phyloP scores from a whole-genome alignment of 2,329 filamentous ascomycete genomes.

The Ceratocystis harringtonii region DNA sequence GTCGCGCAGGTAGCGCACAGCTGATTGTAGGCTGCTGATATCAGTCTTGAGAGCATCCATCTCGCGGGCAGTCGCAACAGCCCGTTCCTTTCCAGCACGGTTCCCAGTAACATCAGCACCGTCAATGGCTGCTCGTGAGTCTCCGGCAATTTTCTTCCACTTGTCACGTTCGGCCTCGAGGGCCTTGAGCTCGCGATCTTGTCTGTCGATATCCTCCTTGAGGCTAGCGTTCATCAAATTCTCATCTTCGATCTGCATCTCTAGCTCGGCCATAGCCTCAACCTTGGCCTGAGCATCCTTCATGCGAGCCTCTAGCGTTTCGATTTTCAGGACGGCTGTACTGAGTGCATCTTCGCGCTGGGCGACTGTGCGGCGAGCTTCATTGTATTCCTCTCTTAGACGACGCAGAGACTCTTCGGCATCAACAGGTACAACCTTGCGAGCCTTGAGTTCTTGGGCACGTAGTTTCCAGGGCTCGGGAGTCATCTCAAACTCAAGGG shows the following conservation, averaged over 20 bases:
- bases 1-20: conserved; percentile 51
- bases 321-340: conserved; percentile 80
- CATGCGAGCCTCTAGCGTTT: conserved; percentile 79
- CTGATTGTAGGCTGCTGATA: conserved; percentile 47
- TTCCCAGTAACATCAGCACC: conserved; percentile 29
- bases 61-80: conserved; percentile 55
- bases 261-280: conserved; percentile 50
- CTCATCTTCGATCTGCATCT: conserved; percentile 41
- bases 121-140: conserved; percentile 41
- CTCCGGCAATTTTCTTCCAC: conserved; percentile 56
- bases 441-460: conserved; percentile 65
- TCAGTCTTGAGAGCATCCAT: conserved; percentile 58
- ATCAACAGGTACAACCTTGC: conserved; percentile 66
- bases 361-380: conserved; percentile 56
- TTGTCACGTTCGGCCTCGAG: conserved; percentile 53
- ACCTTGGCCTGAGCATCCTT: conserved; percentile 68
- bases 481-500: conserved; percentile 62
- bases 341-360: conserved; percentile 70
- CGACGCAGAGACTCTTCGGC: conserved; percentile 71
- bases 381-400: conserved; percentile 64
- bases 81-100: conserved; percentile 48
- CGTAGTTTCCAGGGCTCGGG: conserved; percentile 71
- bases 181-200: conserved; percentile 49
- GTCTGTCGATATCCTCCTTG: conserved; percentile 49
- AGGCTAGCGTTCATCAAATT: conserved; percentile 37